Evolutionary conservation across 2,329 filamentous ascomycete species (phyloP), one percentile per base, ranked within the genome.

Genomic region (Incumbomyces lentus): DNA sequence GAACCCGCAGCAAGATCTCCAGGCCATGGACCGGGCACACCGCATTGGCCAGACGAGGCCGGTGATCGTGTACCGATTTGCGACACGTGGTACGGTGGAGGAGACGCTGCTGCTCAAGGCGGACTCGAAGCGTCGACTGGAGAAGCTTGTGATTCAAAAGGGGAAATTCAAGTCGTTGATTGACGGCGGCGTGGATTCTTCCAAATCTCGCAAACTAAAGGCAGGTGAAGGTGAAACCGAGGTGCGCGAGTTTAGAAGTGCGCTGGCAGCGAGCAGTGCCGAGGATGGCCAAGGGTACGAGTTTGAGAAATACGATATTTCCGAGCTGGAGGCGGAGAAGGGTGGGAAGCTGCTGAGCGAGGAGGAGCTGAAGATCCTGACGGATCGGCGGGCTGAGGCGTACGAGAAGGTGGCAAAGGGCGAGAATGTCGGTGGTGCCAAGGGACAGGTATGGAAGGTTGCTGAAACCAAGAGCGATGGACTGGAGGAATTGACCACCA

Each of bases 1-100:
- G 81, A 98, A 98, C 58, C 92, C 92, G 0, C 92, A 98, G 62
- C 90, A 95, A 60, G 92, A 98, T 63, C 72, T 98, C 0, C 92
- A 98, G 61, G 92, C 92, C 0, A 92, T 96, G 65, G 92, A 98
- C 60, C 86, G 92, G 4, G 88, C 86, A 1, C 92, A 98, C 61
- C 80, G 92, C 11, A 96, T 98, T 52, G 92, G 92, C 0, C 92
- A 98, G 63, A 95, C 82, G 1, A 76, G 82, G 2, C 92, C 92
- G 0, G 92, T 98, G 1, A 79, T 98, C 16, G 84, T 98, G 0
- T 98, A 93, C 64, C 83, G 92, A 1, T 81, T 98, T 30, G 90
- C 92, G 0, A 98, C 92, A 0, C 88, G 89, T 58, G 86, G 84
- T 7, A 96, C 92, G 0, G 86, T 98, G 0, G 92, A 98, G 62